These are phyloP conservation scores for Suhomyces xylopsoci DNA, from an alignment of 805 yeast species.

Conservation along the genomic window DNA sequence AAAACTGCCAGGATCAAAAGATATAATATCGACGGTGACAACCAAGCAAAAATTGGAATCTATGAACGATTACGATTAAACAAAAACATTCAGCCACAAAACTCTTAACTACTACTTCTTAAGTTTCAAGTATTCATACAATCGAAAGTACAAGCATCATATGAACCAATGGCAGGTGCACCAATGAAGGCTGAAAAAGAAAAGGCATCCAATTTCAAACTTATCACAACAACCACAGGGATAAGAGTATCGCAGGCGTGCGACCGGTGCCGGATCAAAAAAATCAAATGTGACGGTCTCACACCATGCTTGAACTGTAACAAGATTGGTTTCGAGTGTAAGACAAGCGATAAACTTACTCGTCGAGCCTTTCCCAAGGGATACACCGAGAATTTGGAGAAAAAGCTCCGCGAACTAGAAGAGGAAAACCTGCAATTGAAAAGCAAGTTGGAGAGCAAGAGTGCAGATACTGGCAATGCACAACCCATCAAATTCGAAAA, in stretches of 20 bases:
- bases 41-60: not conserved
- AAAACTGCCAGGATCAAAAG: not conserved
- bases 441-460: not conserved
- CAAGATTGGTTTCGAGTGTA: conserved; percentile 63
- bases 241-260: conserved; percentile 75
- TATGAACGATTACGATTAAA: no score
- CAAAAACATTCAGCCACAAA: no score
- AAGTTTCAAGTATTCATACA: not conserved
- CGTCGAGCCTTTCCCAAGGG: conserved; percentile 80
- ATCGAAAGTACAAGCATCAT: not conserved
- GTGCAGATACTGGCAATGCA: not conserved
- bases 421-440: conserved; percentile 43
- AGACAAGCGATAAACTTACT: conserved; percentile 68
- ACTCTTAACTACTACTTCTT: not conserved
- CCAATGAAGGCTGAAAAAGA: conserved; percentile 5
- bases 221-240: conserved; percentile 38
- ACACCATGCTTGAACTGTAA: conserved; percentile 69
- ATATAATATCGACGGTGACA: not conserved
- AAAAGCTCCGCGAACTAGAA: conserved; percentile 57
- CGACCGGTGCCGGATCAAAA: conserved; percentile 74
- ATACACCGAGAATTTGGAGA: conserved; percentile 72
- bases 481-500: not conserved
- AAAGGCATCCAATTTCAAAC: conserved; percentile 28
- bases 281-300: conserved; percentile 72
- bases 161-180: not conserved